Evolutionary conservation across 1,284 basidiomycete genomes (phyloP).

Genomic region (Tetrapyrgos nigripes): DNA sequence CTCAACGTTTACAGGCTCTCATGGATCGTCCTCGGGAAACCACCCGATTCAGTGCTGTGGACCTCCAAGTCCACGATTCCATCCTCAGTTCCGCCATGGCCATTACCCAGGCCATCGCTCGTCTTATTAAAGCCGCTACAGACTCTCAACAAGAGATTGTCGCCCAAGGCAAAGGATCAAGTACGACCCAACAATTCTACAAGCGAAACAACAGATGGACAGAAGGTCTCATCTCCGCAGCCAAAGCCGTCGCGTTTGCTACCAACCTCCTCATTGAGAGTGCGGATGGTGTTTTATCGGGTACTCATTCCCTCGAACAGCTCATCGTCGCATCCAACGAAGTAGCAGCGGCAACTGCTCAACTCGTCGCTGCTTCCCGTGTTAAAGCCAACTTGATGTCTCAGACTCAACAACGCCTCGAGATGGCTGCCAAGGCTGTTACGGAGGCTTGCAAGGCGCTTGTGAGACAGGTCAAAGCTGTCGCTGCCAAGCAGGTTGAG

Average conservation of each 20-base stretch:
- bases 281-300: constrained; percentile 96
- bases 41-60: constrained; percentile 85
- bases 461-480: constrained; percentile 95
- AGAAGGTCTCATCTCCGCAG: constrained; percentile 97
- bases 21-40: constrained; percentile 90
- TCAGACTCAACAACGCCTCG: constrained; percentile 95
- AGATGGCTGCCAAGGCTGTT: constrained; percentile 96
- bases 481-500: constrained; percentile 83
- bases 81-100: constrained; percentile 94
- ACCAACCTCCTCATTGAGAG: constrained; percentile 97
- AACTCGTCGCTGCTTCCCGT: constrained; percentile 97
- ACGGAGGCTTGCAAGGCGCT: constrained; percentile 98
- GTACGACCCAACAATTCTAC: constrained; percentile 96
- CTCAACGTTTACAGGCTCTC: constrained; percentile 87
- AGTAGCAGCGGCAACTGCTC: constrained; percentile 95
- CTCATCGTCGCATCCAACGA: constrained; percentile 99
- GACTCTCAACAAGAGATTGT: constrained; percentile 99
- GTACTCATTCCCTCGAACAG: constrained; percentile 97
- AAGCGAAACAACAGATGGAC: constrained; percentile 99
- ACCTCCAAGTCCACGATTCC: constrained; percentile 97
- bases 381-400: constrained; percentile 99
- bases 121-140: constrained; percentile 95
- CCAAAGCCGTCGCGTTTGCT: constrained; percentile 96
- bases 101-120: constrained; percentile 94
- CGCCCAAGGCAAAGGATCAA: constrained; percentile 91